Base-by-base conservation (phyloP, 768 basidiomycete species). In the Naganishia onofrii region DNA sequence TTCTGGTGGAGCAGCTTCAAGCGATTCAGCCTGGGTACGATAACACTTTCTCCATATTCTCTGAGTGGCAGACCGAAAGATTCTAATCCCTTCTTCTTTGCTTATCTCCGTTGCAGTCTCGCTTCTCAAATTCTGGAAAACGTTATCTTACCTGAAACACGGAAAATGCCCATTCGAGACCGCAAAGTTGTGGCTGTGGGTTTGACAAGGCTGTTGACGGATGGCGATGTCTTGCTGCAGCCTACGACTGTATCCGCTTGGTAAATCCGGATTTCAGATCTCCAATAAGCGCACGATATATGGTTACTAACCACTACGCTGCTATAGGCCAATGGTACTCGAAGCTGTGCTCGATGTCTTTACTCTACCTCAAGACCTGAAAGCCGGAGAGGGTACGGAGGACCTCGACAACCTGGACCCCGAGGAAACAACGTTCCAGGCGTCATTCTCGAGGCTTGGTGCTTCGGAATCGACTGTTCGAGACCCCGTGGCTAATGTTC, bases 351-450 rank as follows among this genome's bases (percentile, higher is more conserved):
- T 87, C 29, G 87, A 88, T 73, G 85, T 97, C 1, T 89, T 95
- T 80, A 85, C 84, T 66, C 88, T 92, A 64, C 89, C 90, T 0
- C 88, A 91, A 73, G 86, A 89, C 71, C 85, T 83, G 55, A 76
- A 77, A 0, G 81, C 82, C 53, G 83, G 83, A 42, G 80, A 80
- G 70, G 80, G 73, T 3, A 66, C 71, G 0, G 81, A 76, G 4
- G 83, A 87, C n/a, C 77, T 91, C 42, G 90, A 90, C 0, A 87
- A 86, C 65, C 87, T 96, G 55, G 95, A 97, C 78, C 88, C 88
- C 71, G 95, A 97, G 77, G 94, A 97, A 77, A 89, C 89, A 7
- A 91, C 93, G 0, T 97, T 97, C 81, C 96, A 98, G 77, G 91
- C 92, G 0, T 90, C 92, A 4, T 98, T 94, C 82, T 93, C 93